Conservation (phyloP, 345 rosid genomes). For the Bretschneidera sinensis region DNA sequence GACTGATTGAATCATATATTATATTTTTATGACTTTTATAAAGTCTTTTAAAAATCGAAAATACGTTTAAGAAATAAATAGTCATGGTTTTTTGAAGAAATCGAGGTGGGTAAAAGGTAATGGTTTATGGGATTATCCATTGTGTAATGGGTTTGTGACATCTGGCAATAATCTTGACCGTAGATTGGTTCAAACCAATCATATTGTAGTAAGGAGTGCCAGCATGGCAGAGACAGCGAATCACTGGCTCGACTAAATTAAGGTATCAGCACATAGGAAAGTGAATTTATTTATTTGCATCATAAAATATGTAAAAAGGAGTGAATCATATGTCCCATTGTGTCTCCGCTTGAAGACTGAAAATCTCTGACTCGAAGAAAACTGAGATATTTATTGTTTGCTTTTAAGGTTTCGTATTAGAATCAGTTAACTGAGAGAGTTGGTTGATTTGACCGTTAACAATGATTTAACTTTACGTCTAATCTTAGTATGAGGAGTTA, state of each 20-base stretch:
- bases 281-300: too few species aligned
- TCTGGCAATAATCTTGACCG: slow-evolving; percentile 36
- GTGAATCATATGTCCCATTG: too few species aligned
- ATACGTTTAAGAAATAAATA: too few species aligned
- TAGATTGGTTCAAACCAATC: slow-evolving; percentile 49
- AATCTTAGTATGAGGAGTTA: not conserved
- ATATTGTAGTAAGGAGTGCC: slow-evolving; percentile 34
- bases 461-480: not conserved
- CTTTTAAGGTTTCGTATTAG: slow-evolving; percentile 58
- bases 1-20: slow-evolving; percentile 4
- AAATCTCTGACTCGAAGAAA: too few species aligned
- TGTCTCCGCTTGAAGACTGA: too few species aligned
- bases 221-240: slow-evolving; percentile 61
- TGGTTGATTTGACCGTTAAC: slow-evolving; percentile 49
- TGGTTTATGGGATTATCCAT: slow-evolving; percentile 26
- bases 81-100: not conserved
- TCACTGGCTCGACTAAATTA: slow-evolving; percentile 79
- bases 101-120: slow-evolving; percentile 41
- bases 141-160: slow-evolving; percentile 43
- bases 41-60: slow-evolving; percentile 2
- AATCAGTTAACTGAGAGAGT: slow-evolving; percentile 37
- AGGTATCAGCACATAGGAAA: slow-evolving; percentile 49
- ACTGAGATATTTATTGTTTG: slow-evolving; percentile 25
- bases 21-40: not conserved
- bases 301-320: too few species aligned